Conservation (phyloP, 2,329 filamentous ascomycete genomes). For the Mycosphaerella sp. region DNA sequence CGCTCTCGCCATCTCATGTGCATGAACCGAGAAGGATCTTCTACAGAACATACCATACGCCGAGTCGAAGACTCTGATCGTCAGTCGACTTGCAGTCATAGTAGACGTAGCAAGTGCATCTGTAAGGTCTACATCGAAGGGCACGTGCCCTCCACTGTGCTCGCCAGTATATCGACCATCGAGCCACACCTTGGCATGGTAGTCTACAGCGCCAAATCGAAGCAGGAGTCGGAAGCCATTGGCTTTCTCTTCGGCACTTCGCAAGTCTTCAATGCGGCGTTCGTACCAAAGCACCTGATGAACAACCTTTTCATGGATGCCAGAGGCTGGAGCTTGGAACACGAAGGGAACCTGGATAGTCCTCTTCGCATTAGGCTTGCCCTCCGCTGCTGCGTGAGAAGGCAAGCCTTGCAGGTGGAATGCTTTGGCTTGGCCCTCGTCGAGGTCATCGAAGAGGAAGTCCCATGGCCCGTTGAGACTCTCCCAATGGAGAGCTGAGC, state of each 20-base stretch:
- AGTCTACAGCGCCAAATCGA: constrained; percentile 57
- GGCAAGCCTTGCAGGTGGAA: constrained; percentile 53
- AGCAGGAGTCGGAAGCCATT: constrained; percentile 43
- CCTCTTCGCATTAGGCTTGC: constrained; percentile 40
- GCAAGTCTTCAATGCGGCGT: constrained; percentile 31
- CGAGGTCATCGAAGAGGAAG: constrained; percentile 60
- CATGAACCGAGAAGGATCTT: neutral
- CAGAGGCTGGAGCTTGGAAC: constrained; percentile 59
- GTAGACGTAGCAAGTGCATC: constrained; percentile 30
- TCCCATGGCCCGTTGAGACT: constrained; percentile 59
- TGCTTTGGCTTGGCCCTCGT: constrained; percentile 46
- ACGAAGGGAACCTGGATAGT: constrained; percentile 59
- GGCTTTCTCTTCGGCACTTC: constrained; percentile 19
- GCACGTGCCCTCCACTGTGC: constrained; percentile 55
- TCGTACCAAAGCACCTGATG: constrained; percentile 66
- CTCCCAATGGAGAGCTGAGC: constrained; percentile 50
- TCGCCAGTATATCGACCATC: constrained; percentile 48
- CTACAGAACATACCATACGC: constrained; percentile 37
- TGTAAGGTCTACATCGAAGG: constrained; percentile 52
- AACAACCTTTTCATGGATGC: constrained; percentile 54
- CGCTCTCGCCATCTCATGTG: neutral
- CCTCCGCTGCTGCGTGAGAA: constrained; percentile 26
- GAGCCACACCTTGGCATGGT: constrained; percentile 54
- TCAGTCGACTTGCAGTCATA: constrained; percentile 38
- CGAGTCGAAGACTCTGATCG: constrained; percentile 56